Evolutionary conservation across 129 eudicot species (phyloP), one percentile per base, ranked within the genome.

Genomic region (Lactuca saligna): DNA sequence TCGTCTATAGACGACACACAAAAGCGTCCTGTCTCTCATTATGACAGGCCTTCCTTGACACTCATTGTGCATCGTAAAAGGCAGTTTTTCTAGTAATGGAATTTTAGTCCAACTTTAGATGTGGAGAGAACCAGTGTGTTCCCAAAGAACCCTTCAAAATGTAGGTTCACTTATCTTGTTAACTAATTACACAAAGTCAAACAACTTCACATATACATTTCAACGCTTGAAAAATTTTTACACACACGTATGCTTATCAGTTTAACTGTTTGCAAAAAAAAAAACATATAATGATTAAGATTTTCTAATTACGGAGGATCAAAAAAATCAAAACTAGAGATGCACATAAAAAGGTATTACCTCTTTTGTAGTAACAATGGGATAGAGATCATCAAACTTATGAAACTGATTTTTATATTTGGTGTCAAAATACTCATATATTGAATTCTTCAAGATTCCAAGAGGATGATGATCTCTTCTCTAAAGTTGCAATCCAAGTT

Each of bases 401-500:
- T 79, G 82, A 82, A 89, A 89, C 72, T 85, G 84, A 75, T 78
- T 80, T 61, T 88, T 79, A 71, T 88, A 91, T 75, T 70, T 88
- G 61, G 87, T 72, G 68, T 91, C 94, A 70, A 91, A 88, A 76
- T 91, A 88, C 65, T 88, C 82, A 37, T 75, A 84, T 71, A 91
- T 91, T 66, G 91, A 88, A 80, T 91, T 91, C 88, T 88, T 91
- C 59, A 91, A 80, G n/a, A 91, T 88, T 59, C 97, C 96, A 67
- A 91, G 88, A 3, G 97, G 97, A 84, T 94, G 99, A 41, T 84
- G 68, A 54, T 83, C 87, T 81, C 97, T 86, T 71, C 89, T 87
- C 48, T 94, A 97, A 75, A 94, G 97, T 75, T 90, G 99, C 86
- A 94, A 56, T 58, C 99, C 97, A 72, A 90, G 87, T 83, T 94